Conservation (phyloP, 352 stramenopile species). For the Pythium insidiosum region DNA sequence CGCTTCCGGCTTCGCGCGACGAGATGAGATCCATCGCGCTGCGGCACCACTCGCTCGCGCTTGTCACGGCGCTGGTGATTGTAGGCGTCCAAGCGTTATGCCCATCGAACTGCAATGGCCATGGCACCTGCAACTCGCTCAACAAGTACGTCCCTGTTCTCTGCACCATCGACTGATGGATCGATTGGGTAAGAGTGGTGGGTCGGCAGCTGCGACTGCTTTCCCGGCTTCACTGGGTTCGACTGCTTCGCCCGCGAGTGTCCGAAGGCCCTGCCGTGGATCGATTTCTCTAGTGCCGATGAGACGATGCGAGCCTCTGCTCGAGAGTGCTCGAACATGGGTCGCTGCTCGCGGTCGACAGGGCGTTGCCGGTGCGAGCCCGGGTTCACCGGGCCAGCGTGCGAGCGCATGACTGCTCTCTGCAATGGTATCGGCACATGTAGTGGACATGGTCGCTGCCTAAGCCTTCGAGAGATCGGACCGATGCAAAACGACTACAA, state of each 20-base stretch:
- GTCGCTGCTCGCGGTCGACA: slow-evolving; percentile 62
- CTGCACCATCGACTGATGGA: neutral
- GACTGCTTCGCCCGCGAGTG: slow-evolving; percentile 82
- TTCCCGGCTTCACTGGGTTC: slow-evolving; percentile 76
- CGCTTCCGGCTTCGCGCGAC: too few relatives aligned
- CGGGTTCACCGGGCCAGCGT: slow-evolving; percentile 62
- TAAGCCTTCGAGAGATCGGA: slow-evolving; percentile 56
- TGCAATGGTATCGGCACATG: slow-evolving; percentile 85
- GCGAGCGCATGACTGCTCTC: slow-evolving; percentile 37
- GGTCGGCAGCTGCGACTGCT: slow-evolving; percentile 68
- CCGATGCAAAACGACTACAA: slow-evolving; percentile 54
- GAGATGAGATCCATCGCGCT: too few relatives aligned
- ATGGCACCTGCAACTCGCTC: slow-evolving; percentile 37
- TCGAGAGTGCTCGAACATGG: slow-evolving; percentile 64
- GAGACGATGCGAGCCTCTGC: slow-evolving; percentile 33
- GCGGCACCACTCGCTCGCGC: too few relatives aligned
- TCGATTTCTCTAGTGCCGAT: slow-evolving; percentile 31
- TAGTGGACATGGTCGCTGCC: slow-evolving; percentile 85
- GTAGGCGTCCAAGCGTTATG: too few relatives aligned
- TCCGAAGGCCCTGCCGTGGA: slow-evolving; percentile 54
- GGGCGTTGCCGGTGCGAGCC: slow-evolving; percentile 77
- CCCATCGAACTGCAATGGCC: slow-evolving; percentile 58
- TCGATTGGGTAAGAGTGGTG: neutral
- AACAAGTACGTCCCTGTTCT: slow-evolving; percentile 33
- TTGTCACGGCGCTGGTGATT: too few relatives aligned